A percentile compares a stretch with the other conserved stretches of the same genome.
These are phyloP conservation scores for Quercus robur DNA, from an alignment of 306 rosid genomes.

Conservation along the genomic window DNA sequence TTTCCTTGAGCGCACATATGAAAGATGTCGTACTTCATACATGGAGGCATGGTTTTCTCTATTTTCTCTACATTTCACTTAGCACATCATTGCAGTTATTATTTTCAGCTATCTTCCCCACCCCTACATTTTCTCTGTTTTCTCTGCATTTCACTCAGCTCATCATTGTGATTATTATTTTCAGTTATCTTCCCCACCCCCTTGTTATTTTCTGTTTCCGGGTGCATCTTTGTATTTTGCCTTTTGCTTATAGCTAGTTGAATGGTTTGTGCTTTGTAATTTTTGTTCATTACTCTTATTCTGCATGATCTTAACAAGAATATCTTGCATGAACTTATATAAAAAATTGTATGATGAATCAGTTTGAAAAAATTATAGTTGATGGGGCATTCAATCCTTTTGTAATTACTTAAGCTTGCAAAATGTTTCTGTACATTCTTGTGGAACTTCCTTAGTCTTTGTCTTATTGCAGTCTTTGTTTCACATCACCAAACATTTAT, in stretches of 20 bases:
- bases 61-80: neutral
- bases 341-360: too few species aligned
- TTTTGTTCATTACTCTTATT: too few species aligned
- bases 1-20: constrained; percentile 89
- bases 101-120: neutral
- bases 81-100: neutral
- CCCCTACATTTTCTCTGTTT: neutral
- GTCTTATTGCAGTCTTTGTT: neutral
- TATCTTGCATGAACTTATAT: neutral
- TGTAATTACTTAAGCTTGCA: too few species aligned
- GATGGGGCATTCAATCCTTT: too few species aligned
- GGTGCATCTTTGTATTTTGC: neutral
- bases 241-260: neutral
- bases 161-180: neutral
- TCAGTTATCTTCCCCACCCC: neutral
- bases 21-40: constrained; percentile 95
- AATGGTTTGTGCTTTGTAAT: neutral
- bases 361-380: too few species aligned
- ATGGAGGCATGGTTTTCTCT: constrained; percentile 69
- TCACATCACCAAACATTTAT: neutral
- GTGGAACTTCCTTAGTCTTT: neutral
- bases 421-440: neutral
- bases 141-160: neutral
- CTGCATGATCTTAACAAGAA: neutral
- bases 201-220: neutral